Base-by-base conservation (phyloP, 805 yeast genomes). In the Starmerella floris region DNA sequence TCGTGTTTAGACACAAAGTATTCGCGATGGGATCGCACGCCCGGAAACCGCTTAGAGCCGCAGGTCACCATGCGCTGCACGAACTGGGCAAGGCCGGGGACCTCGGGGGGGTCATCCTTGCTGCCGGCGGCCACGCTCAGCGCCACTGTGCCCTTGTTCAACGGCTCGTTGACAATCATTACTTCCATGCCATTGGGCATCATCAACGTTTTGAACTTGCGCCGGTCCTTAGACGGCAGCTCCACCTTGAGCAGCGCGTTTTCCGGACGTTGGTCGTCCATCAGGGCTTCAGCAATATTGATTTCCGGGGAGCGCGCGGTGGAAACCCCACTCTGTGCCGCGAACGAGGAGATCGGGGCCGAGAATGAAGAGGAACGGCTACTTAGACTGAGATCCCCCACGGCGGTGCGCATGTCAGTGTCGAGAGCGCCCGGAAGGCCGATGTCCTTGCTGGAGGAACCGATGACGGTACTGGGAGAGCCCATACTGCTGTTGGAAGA, bases 61-160 rank as follows among this genome's bases (percentile, higher is more conserved):
- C 39, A 36, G 17, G 39, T 23, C n/a, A 36, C 22, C 21, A 36
- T 23, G 30, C 39, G 30, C 39, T 36, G 39, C 32, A 36, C 39
- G 17, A 36, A 23, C 32, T 36, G 39, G 16, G 39, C 39, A 23
- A 36, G 39, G 6, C 39, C 39, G 20, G 39, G 39, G 25, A 17
- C 23, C 39, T 36, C 39, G 16, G 39, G 39, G 31, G 39, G 39
- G 32, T 36, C 39, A 23, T 36, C 15, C 20, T 4, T 5, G n/a
- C 17, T 15, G 30, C 39, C 39, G 23, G 31, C 39, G 16, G 30
- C 31, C 23, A 36, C 32, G 32, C 39, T 26, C 23, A 36, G 39
- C 30, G 32, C 30, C 16, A 26, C 25, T 23, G 39, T 36, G 23
- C 39, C 39, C 17, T 36, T 36, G 32, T 19, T 36, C 23, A 28